Base-by-base conservation (phyloP, 2,329 filamentous ascomycete genomes). In the Myriangium duriaei region DNA sequence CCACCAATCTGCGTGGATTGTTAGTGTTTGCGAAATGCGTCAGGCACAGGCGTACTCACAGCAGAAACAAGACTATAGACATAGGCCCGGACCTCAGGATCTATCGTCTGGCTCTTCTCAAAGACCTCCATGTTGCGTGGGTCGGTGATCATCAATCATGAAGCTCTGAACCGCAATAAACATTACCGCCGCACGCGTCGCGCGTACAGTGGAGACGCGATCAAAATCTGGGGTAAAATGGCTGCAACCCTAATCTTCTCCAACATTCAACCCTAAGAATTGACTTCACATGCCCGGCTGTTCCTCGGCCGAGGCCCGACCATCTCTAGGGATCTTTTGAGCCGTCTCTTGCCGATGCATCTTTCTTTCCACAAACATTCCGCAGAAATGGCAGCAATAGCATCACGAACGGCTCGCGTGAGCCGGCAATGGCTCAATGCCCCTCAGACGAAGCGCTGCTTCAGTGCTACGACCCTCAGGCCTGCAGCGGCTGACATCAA, bases 41-140 rank as follows among this genome's bases (percentile, higher is more conserved):
- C 10, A 12, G 11, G 11, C 6, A 26, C 7, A 26, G 7, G 21
- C 7, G 21, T 11, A 37, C 44, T 56, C 69, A 92, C 87, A 44
- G 91, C 91, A 54, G 87, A 88, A 46, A 94, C 82, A 19, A 98
- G 76, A 64, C 84, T 93, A 63, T 83, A 88, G 54, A 98, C 79
- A 62, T 95, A 84, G 17, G 87, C 86, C 55, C 87, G 80, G 52
- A 95, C 85, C 65, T 94, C 84, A 30, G 86, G 84, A 57, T 96
- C 86, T 40, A 96, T 81, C 6, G 59, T 59, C 44, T 47, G 32
- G 18, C 43, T 47, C 41, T 53, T 48, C 35, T 53, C 47, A 41
- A 47, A 53, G n/a, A 49, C 44, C 21, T 51, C 50, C 51, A 52
- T 54, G 15, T 13, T 41, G n/a, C 13, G 10, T n/a, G n/a, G n/a